Base-by-base conservation (phyloP, 495 filamentous ascomycete genomes). In the Oidiodendron maius region DNA sequence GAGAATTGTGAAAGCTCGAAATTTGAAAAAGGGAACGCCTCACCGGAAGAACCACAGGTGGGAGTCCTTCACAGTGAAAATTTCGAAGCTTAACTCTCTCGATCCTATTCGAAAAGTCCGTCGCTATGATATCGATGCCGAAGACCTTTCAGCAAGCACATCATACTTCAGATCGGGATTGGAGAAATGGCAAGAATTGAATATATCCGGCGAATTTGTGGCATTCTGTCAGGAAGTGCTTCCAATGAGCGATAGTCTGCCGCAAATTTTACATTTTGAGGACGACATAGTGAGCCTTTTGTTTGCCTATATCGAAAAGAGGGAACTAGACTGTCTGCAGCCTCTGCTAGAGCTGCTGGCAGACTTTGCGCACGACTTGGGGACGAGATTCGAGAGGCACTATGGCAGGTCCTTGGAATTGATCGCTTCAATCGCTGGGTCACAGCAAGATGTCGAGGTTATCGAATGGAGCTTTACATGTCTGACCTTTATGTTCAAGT, bases 381-480 rank as follows among this genome's bases (percentile, higher is more conserved):
- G 90, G 25, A 71, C 74, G n/a, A 75, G 81, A 40, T 97, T 99
- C 58, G 91, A 96, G 66, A 84, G 82, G 45, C 80, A 95, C 59
- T 95, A 96, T 62, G 74, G 73, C 15, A 71, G 77, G 15, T 74
- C 83, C 3, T 78, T 96, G 34, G 73, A 71, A 10, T 64, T 93
- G 44, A 77, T 97, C 46, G 68, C 75, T 24, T 65, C 62, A 18
- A 64, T 78, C 44, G 74, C 72, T 5, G 66, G 63, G 44, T 63
- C 64, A 41, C 62, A 68, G 2, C 70, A 72, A 54, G 71, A 74
- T 46, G 75, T 87, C 24, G 89, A 91, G 53, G 87, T 89, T 13
- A 83, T 94, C 28, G 90, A 99, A 69, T 97, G 93, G 94, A 91
- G 89, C 47, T 97, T 99, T 62, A 89, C 80, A 38, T 90, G 88